These are phyloP conservation scores for Tagetes erecta DNA, from an alignment of 129 eudicot genomes.

Conservation along the genomic window DNA sequence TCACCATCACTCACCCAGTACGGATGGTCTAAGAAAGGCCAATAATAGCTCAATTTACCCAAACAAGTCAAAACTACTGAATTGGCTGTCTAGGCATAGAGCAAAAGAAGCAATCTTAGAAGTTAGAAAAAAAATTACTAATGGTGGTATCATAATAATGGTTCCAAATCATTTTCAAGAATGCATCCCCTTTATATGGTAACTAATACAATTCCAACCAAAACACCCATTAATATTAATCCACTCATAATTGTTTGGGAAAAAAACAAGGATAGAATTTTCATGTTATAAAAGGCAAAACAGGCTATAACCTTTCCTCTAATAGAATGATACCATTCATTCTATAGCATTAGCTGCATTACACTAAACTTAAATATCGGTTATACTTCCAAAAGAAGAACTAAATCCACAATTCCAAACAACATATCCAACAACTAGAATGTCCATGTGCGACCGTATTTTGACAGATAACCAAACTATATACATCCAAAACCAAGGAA, in stretches of 20 bases:
- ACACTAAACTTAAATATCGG: slow-evolving; percentile 8
- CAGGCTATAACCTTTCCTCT: background rate
- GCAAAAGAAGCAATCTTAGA: slow-evolving; percentile 13
- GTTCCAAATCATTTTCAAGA: background rate
- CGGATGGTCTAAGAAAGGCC: background rate
- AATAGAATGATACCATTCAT: background rate
- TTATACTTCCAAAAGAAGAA: background rate
- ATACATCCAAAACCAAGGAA: background rate
- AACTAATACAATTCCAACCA: slow-evolving; percentile 8
- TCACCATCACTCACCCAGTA: no score
- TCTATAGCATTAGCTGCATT: background rate
- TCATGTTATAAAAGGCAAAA: background rate
- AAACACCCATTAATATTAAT: background rate
- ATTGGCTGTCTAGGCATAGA: background rate
- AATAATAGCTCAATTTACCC: background rate
- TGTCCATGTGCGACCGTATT: background rate
- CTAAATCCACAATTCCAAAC: slow-evolving; percentile 6
- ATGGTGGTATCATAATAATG: background rate
- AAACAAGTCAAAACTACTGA: background rate
- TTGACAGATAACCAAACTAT: background rate
- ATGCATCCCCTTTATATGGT: background rate
- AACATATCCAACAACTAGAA: slow-evolving; percentile 7
- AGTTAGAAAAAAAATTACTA: background rate
- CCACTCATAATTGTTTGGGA: background rate
- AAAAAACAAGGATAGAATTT: background rate